Conservation (phyloP, 176 grass and related monocot species). For the Melocanna baccifera region DNA sequence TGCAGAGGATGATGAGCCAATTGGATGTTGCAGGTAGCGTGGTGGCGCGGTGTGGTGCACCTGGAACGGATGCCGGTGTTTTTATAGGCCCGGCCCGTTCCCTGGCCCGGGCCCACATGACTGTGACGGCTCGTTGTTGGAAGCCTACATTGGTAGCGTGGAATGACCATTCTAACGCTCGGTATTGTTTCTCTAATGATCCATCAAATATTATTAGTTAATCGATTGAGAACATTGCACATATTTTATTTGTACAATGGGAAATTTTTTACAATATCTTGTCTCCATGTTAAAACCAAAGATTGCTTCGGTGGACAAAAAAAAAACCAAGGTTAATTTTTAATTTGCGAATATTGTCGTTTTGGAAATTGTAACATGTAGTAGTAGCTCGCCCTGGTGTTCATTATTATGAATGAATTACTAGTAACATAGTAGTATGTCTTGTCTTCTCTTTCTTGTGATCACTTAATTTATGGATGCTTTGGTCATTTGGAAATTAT, state of each 20-base stretch:
- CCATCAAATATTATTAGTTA: neutral
- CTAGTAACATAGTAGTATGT: neutral
- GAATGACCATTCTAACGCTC: conserved; percentile 23
- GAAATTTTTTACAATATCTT: neutral
- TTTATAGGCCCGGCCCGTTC: conserved; percentile 24
- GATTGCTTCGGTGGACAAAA: neutral
- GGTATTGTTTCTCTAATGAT: neutral
- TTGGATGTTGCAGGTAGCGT: neutral
- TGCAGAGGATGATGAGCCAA: neutral
- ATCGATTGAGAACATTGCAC: neutral
- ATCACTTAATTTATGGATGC: conserved; percentile 5
- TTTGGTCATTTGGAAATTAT: conserved; percentile 5
- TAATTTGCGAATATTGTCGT: neutral
- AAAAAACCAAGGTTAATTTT: neutral
- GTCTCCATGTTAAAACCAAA: neutral
- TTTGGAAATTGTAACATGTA: neutral
- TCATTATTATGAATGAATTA: neutral
- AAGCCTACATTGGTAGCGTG: neutral
- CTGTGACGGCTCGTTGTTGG: neutral
- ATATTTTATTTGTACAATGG: neutral
- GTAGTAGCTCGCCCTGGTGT: neutral
- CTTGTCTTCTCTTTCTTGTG: neutral
- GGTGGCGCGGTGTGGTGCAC: neutral
- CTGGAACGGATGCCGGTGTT: neutral
- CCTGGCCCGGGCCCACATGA: neutral